phyloP scores from a whole-genome alignment of 169 alveolate species.

The Amoebophrya sp. region DNA sequence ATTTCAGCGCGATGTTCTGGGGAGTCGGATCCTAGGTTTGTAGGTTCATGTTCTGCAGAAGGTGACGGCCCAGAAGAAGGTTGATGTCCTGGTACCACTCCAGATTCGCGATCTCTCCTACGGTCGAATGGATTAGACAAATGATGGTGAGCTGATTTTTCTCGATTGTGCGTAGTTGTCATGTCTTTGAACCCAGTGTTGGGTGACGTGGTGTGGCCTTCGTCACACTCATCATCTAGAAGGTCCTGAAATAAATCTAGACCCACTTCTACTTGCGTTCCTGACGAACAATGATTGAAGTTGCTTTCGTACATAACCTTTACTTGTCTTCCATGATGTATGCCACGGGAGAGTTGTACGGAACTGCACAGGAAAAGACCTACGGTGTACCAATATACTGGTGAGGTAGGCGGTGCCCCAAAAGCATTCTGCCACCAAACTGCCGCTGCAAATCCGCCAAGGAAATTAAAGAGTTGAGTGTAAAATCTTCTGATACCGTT shows the following conservation, averaged over 20 bases:
- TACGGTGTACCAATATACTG: background rate
- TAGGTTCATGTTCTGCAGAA: background rate
- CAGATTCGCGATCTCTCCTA: background rate
- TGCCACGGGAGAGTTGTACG: background rate
- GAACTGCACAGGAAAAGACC: background rate
- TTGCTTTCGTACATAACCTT: too few relatives aligned
- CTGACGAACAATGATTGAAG: background rate
- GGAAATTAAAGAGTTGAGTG: too few relatives aligned
- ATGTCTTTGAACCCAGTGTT: background rate
- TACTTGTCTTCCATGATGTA: background rate
- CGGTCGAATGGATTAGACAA: too few relatives aligned
- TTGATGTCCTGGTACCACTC: background rate
- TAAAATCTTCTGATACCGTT: too few relatives aligned
- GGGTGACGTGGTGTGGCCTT: background rate
- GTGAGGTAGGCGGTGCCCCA: background rate
- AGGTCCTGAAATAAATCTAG: background rate
- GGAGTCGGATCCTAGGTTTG: too few relatives aligned
- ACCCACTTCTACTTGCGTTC: background rate
- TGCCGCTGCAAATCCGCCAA: background rate
- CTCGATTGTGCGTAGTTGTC: background rate
- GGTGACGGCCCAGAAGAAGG: background rate
- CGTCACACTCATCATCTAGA: background rate
- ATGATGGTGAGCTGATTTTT: too few relatives aligned
- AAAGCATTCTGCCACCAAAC: conserved; percentile 6
- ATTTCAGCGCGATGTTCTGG: too few relatives aligned